These are phyloP conservation scores for Fusarium sp. DNA, from an alignment of 2,329 filamentous ascomycete genomes.

Conservation along the genomic window DNA sequence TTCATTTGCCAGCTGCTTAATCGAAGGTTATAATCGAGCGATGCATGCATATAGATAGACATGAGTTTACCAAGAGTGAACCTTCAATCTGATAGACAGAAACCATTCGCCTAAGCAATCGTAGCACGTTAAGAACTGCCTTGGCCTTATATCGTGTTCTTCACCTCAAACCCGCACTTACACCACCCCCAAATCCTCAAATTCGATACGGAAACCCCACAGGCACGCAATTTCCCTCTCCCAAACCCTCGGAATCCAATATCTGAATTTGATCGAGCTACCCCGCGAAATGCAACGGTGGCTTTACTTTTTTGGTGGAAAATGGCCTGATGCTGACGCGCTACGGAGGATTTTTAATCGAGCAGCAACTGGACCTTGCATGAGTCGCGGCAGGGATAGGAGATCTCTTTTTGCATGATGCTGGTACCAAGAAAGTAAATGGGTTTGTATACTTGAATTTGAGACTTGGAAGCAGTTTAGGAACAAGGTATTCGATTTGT, in stretches of 20 bases:
- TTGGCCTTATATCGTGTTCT: neutral
- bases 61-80: neutral
- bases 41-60: neutral
- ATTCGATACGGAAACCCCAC: conserved; percentile 10
- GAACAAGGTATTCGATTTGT: neutral
- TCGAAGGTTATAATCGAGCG: neutral
- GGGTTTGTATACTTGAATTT: neutral
- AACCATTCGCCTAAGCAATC: neutral
- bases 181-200: neutral
- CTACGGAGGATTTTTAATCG: neutral
- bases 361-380: conserved; percentile 14
- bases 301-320: conserved; percentile 16
- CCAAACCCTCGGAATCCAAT: conserved; percentile 4
- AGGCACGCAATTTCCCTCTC: neutral
- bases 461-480: neutral
- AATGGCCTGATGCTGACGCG: conserved; percentile 40
- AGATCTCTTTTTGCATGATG: neutral
- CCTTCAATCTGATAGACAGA: neutral
- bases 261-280: conserved; percentile 9
- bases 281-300: conserved; percentile 43
- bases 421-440: rapidly evolving
- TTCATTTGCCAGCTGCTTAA: conserved; percentile 48
- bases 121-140: neutral
- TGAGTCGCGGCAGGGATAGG: neutral
- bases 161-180: neutral